Evolutionary conservation across 768 basidiomycete genomes (phyloP), one percentile per base, ranked within the genome.

Genomic region (Suillus tomentosus): DNA sequence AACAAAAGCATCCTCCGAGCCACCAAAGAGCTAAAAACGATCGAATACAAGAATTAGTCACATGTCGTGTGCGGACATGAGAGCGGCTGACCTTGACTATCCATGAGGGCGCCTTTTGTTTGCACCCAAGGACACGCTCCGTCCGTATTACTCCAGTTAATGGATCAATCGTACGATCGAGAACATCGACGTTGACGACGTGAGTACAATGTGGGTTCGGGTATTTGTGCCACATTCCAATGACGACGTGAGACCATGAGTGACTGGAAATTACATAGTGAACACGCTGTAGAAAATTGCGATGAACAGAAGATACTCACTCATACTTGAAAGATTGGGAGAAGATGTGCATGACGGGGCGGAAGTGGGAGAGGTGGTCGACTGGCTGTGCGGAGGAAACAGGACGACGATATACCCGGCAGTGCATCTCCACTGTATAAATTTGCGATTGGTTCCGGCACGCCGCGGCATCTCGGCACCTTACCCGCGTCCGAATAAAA

Each of bases 181-280:
- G 65, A 36, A 95, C 94, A 76, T 95, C 93, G 72, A 95, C 85
- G 67, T 90, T 91, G 68, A 94, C 81, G 68, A 95, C 94, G 75
- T 95, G 94, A 27, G 90, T 85, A 78, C 93, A 94, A 71, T 91
- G 91, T 61, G 94, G 90, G 75, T 96, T 96, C 60, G 95, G 95
- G 77, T 97, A 97, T 83, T 97, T 97, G 68, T 90, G 89, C 91
- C 94, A 95, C 84, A 96, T 92, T 67, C 92, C 92, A 72, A 91
- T 89, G 66, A 95, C 87, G 69, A 96, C 94, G 80, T 94, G 93
- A 65, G 88, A 84, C 90, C 95, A 96, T 48, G 94, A 84, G 73
- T 95, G 93, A 66, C 95, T 97, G 53, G 14, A 62, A 63, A 48
- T 66, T 68, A 51, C 24, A 59, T 51, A 53, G 50, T 70, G 58